Conservation (phyloP, 345 rosid species). For the Laguncularia racemosa region DNA sequence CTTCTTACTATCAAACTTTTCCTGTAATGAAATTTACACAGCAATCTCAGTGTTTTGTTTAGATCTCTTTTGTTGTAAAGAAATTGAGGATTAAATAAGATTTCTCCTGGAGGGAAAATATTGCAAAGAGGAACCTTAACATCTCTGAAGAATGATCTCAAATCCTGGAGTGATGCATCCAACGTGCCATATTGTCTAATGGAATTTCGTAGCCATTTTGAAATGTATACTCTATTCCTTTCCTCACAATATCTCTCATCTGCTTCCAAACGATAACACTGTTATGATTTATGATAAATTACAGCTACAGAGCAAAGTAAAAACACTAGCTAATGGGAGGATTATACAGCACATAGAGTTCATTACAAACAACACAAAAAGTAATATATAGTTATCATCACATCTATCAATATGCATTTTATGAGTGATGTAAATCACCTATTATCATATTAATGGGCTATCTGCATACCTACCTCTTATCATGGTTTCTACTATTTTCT, state of each 20-base stretch:
- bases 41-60: neutral
- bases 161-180: constrained; percentile 48
- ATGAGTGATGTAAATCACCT: too few species aligned
- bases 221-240: constrained; percentile 59
- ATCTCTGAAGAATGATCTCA: constrained; percentile 63
- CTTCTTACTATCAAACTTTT: constrained; percentile 31
- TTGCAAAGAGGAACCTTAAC: constrained; percentile 47
- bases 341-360: too few species aligned
- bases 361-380: too few species aligned
- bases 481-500: too few species aligned
- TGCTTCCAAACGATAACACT: constrained; percentile 19
- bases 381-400: too few species aligned
- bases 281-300: neutral
- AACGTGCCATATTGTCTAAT: constrained; percentile 54
- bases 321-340: too few species aligned
- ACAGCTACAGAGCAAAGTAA: neutral
- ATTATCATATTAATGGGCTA: too few species aligned
- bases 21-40: constrained; percentile 39
- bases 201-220: constrained; percentile 93
- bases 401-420: too few species aligned
- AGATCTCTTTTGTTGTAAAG: too few species aligned
- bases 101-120: neutral
- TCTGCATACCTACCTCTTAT: too few species aligned
- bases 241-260: constrained; percentile 81
- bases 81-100: neutral